These are phyloP conservation scores for Podospora pseudocomata DNA, from an alignment of 495 filamentous ascomycete genomes.

Conservation along the genomic window DNA sequence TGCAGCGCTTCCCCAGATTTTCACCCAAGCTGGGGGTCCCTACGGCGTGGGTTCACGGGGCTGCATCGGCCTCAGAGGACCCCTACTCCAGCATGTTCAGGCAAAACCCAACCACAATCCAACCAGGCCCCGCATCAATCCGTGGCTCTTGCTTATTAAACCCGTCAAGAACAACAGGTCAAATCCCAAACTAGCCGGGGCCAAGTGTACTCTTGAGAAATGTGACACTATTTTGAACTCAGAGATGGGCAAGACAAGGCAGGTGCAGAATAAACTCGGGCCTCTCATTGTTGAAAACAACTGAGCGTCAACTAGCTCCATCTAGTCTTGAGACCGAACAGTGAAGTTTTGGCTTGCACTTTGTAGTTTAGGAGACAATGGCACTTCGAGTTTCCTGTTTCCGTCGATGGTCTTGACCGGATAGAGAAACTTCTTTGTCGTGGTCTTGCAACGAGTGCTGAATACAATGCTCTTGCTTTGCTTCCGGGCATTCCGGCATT, in stretches of 20 bases:
- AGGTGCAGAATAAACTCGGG: not conserved
- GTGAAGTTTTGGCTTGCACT: not conserved
- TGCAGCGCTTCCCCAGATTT: not conserved
- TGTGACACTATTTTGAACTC: not conserved
- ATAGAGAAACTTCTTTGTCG: not conserved
- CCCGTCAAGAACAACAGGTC: no score
- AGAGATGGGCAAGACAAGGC: not conserved
- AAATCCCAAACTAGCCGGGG: no score
- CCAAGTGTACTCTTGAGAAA: not conserved
- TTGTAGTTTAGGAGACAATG: not conserved
- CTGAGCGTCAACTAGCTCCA: not conserved
- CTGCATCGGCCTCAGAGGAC: no score
- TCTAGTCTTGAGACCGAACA: not conserved
- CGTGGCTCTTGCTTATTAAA: no score
- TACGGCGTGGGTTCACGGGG: no score
- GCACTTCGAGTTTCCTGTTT: not conserved
- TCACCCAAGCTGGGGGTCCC: not conserved
- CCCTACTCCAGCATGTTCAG: no score
- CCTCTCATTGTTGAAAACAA: not conserved
- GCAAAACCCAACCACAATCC: no score
- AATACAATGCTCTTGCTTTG: constrained; percentile 6
- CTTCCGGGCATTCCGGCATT: not conserved
- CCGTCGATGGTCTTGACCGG: not conserved
- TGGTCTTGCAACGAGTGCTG: not conserved
- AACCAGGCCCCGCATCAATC: no score